Base-by-base conservation (phyloP, 2,329 filamentous ascomycete genomes). In the Fusarium redolens region DNA sequence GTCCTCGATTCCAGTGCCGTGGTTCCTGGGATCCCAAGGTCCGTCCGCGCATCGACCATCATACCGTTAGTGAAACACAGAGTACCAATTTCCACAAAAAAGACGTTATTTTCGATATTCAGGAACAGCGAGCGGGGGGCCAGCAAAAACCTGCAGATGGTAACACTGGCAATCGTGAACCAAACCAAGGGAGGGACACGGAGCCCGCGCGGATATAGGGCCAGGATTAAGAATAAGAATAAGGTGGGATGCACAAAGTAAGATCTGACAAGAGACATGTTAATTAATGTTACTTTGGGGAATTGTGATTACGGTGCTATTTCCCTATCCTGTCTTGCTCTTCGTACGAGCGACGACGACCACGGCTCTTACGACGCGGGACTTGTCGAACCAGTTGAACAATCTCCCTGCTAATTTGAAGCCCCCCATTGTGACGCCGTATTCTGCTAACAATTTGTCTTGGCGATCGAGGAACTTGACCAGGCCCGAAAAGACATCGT, bases 401-500 rank as follows among this genome's bases (percentile, higher is more conserved):
- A 84, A 22, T 58, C 77, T 78, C 18, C 78, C 81, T 0, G 81
- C 81, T 33, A 83, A 67, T 71, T 81, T 82, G 62, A 79, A 83
- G 7, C 80, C 81, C 0, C 78, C 81, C 55, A 84, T 63, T 1
- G 80, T 79, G 35, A 84, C 78, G 1, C 82, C 82, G 17, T 83
- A 82, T 30, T 77, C 77, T 18, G 75, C 73, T 37, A 84, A 63
- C 1, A 78, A 75, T 11, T 69, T 64, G 18, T 82, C 80, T 43
- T 84, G 83, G 11, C 61, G 63, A 22, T 77, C 75, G 31, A 90
- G 77, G 62, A 85, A 88, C 3, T 58, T 71, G 7, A 85, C 82
- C 20, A 90, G 75, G 0, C 86, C 86, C 0, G 78, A 70, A 72
- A 90, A 90, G 0, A 89, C 87, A 67, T 88, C 78, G 9, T 84